Evolutionary conservation across 2,329 filamentous ascomycete genomes (phyloP).

Genomic region (Paramyrothecium sp.): DNA sequence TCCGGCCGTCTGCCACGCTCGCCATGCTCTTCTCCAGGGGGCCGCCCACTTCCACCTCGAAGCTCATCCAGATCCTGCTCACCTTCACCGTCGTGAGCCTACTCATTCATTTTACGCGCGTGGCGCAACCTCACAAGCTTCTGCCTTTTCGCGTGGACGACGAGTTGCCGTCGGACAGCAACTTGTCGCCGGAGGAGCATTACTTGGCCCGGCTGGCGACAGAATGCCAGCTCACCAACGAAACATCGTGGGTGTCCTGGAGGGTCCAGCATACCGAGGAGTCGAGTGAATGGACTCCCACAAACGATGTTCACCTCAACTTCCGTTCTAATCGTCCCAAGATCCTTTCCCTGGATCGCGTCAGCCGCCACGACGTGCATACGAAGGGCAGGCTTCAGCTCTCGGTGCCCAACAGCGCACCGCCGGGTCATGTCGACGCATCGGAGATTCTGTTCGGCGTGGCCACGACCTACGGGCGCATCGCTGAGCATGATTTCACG

Average conservation of each 20-base stretch:
- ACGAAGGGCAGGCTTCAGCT: conserved; percentile 29
- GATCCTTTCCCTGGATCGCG: conserved; percentile 21
- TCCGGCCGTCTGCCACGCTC: neutral
- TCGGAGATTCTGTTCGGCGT: conserved; percentile 42
- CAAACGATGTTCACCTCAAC: conserved; percentile 26
- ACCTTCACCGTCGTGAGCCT: conserved; percentile 8
- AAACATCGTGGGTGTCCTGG: conserved; percentile 32
- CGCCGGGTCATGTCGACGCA: conserved; percentile 32
- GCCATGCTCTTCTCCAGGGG: conserved; percentile 24
- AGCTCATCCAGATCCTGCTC: conserved; percentile 18
- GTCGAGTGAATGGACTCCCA: conserved; percentile 19
- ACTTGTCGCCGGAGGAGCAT: conserved; percentile 26
- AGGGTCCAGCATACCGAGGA: conserved; percentile 26
- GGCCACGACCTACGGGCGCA: conserved; percentile 39
- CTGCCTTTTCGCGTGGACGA: conserved; percentile 4
- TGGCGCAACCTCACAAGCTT: conserved; percentile 8
- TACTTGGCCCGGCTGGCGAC: conserved; percentile 26
- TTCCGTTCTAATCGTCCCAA: conserved; percentile 27
- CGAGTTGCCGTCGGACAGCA: conserved; percentile 12
- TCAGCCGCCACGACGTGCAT: conserved; percentile 21
- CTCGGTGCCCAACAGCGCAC: conserved; percentile 26
- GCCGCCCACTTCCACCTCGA: conserved; percentile 16
- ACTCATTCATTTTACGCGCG: conserved; percentile 17
- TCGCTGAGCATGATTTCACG: conserved; percentile 35
- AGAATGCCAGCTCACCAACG: conserved; percentile 24